Percentiles rank a stretch among this genome's conserved stretches.
phyloP scores from a whole-genome alignment of 2,329 filamentous ascomycete species.

The Sclerotinia spermophila region DNA sequence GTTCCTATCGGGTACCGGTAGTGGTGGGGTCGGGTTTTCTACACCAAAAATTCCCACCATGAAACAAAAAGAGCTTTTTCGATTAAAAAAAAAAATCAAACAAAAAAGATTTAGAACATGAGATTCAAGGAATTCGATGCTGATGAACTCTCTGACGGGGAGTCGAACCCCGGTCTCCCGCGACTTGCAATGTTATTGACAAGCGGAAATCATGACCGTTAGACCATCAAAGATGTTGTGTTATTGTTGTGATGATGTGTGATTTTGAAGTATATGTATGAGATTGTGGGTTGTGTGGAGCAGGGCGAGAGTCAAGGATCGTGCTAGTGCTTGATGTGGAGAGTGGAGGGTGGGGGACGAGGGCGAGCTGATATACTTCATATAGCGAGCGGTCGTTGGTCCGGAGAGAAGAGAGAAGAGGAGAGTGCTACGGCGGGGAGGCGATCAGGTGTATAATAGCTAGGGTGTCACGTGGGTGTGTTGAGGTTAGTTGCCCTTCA shows the following conservation, averaged over 20 bases:
- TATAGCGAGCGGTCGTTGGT: background rate
- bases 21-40: background rate
- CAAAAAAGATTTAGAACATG: background rate
- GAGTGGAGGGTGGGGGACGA: background rate
- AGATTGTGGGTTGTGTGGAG: fast-evolving
- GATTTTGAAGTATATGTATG: background rate
- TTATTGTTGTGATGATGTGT: fast-evolving
- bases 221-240: conserved; percentile 35
- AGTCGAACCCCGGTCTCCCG: conserved; percentile 34
- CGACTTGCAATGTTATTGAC: conserved; percentile 27
- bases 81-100: background rate
- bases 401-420: background rate
- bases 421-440: background rate
- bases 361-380: too few relatives aligned
- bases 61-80: background rate
- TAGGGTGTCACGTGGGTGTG: too few relatives aligned
- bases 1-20: background rate
- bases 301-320: too few relatives aligned
- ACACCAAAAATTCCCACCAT: background rate
- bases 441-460: background rate
- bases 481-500: background rate
- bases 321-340: background rate
- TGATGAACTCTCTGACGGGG: conserved; percentile 23
- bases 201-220: conserved; percentile 40
- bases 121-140: background rate